Percentiles rank a stretch among this genome's conserved stretches.
Evolutionary conservation across 1,139 yeast genomes (phyloP).

Genomic region (Zygosaccharomyces sapae): DNA sequence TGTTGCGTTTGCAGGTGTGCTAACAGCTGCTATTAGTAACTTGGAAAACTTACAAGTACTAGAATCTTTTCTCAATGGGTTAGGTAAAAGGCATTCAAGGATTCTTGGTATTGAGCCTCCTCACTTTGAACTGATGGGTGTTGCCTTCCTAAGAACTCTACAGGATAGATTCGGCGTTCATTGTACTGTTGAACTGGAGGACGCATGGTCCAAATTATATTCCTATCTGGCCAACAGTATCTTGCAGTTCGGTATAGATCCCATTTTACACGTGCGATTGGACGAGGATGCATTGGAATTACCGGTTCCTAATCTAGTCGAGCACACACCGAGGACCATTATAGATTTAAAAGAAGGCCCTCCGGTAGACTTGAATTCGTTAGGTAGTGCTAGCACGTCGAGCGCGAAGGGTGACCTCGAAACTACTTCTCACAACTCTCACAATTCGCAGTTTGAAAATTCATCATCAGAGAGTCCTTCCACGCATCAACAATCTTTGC

Average conservation of each 20-base stretch:
- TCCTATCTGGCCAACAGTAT: conserved; percentile 58
- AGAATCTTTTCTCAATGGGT: conserved; percentile 56
- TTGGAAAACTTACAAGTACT: conserved; percentile 44
- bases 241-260: conserved; percentile 63
- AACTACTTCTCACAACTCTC: neutral
- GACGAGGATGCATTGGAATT: conserved; percentile 11
- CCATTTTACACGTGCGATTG: conserved; percentile 30
- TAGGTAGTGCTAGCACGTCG: neutral
- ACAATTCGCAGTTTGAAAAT: neutral
- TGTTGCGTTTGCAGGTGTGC: conserved; percentile 74
- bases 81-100: conserved; percentile 74
- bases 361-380: neutral
- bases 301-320: conserved; percentile 14
- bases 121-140: conserved; percentile 75
- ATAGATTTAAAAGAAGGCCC: neutral
- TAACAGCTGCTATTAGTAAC: conserved; percentile 54
- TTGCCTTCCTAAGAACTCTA: conserved; percentile 68
- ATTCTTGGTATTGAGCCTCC: conserved; percentile 70
- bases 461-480: neutral
- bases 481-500: neutral
- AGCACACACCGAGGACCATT: conserved; percentile 12
- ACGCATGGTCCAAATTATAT: conserved; percentile 66
- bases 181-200: conserved; percentile 47
- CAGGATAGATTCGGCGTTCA: conserved; percentile 57
- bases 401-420: neutral